phyloP scores from a whole-genome alignment of 2,329 filamentous ascomycete species.

The Aureobasidium sp. region DNA sequence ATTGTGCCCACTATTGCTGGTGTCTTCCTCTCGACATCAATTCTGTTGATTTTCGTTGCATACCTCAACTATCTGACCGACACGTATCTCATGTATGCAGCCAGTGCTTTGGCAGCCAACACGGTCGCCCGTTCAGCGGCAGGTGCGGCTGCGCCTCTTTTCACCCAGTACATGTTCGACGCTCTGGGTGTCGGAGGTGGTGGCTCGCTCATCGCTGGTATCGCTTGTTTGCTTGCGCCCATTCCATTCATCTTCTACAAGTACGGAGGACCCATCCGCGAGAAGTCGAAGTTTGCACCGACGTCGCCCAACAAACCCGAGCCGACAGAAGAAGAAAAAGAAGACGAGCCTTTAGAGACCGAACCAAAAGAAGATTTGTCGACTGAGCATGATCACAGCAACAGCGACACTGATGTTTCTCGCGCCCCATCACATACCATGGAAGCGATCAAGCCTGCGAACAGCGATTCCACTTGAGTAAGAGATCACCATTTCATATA shows the following conservation, averaged over 20 bases:
- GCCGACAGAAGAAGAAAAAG: not conserved
- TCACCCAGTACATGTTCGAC: slow-evolving; percentile 26
- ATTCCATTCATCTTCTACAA: slow-evolving; percentile 27
- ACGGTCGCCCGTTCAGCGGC: slow-evolving; percentile 23
- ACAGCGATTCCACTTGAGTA: not conserved
- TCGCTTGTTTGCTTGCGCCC: slow-evolving; percentile 27
- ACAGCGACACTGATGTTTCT: not conserved
- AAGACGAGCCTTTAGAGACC: not conserved
- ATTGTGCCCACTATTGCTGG: slow-evolving; percentile 39
- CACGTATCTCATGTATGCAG: slow-evolving; percentile 35
- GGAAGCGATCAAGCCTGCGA: not conserved
- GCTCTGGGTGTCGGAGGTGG: slow-evolving; percentile 24
- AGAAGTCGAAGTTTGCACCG: slow-evolving; percentile 21
- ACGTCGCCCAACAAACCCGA: slow-evolving; percentile 13
- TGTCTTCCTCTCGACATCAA: slow-evolving; percentile 32
- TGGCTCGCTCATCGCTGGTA: slow-evolving; percentile 36
- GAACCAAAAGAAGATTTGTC: not conserved
- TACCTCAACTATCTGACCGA: slow-evolving; percentile 49
- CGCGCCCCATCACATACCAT: not conserved
- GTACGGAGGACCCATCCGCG: slow-evolving; percentile 21
- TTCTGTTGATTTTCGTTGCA: slow-evolving; percentile 43
- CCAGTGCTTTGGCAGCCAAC: slow-evolving; percentile 24
- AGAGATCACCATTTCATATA: not conserved
- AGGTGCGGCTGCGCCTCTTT: slow-evolving; percentile 23
- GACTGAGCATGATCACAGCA: not conserved